Conservation (phyloP, 1,284 basidiomycete genomes). For the Cutaneotrichosporon sp. region DNA sequence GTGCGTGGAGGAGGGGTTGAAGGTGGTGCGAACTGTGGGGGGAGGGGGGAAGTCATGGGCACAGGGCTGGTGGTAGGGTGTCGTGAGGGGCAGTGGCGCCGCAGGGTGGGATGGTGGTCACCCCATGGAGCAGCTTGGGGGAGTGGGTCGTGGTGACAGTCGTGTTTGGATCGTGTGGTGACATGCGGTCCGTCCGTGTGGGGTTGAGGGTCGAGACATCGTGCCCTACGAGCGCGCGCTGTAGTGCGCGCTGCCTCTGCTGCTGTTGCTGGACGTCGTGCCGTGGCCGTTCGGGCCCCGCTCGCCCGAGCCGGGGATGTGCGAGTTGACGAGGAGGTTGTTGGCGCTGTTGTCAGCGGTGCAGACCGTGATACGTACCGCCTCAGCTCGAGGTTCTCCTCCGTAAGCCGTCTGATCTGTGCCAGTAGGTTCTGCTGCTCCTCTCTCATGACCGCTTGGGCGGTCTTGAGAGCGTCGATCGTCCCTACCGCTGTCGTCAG, state of each 20-base stretch:
- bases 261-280: background rate
- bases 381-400: constrained; percentile 1
- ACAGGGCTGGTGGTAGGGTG: too few species aligned
- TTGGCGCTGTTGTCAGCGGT: constrained; percentile 3
- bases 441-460: background rate
- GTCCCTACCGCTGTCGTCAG: background rate
- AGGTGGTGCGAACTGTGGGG: too few species aligned
- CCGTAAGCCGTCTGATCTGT: background rate
- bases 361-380: background rate
- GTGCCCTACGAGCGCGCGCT: background rate
- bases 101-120: too few species aligned
- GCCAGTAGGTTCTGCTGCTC: background rate
- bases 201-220: background rate
- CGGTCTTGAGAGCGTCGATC: background rate
- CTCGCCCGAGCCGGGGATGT: background rate
- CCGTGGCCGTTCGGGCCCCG: background rate
- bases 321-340: background rate
- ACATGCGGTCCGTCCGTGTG: too few species aligned
- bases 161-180: too few species aligned
- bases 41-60: too few species aligned
- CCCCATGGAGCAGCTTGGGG: too few species aligned
- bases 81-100: too few species aligned
- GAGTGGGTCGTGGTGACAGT: too few species aligned
- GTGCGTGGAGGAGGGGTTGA: too few species aligned
- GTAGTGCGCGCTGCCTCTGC: background rate